A percentile compares a stretch with the other conserved stretches of the same genome.
These are phyloP conservation scores for Platismatia glauca DNA, from an alignment of 495 filamentous ascomycete species.

Conservation along the genomic window DNA sequence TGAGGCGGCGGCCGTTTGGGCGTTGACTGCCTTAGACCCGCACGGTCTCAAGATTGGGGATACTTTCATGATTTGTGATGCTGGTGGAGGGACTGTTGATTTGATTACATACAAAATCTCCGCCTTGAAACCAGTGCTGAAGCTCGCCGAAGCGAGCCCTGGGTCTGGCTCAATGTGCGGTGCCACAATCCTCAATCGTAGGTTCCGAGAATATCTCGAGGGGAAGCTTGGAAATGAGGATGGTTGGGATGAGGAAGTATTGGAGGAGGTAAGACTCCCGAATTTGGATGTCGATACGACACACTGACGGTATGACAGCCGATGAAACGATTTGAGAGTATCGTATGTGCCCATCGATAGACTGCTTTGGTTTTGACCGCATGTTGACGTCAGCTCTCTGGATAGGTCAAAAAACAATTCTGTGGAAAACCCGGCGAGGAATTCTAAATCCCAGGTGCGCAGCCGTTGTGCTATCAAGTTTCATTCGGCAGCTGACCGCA, in stretches of 20 bases:
- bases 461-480: neutral
- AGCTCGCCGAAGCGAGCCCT: slow-evolving; percentile 55
- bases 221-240: slow-evolving; percentile 48
- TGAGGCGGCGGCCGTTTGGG: slow-evolving; percentile 68
- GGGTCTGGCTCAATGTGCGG: slow-evolving; percentile 61
- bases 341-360: neutral
- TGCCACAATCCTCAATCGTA: slow-evolving; percentile 59
- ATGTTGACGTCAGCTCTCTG: neutral
- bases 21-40: slow-evolving; percentile 57
- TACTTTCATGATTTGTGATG: slow-evolving; percentile 68
- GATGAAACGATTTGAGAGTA: slow-evolving; percentile 19
- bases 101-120: slow-evolving; percentile 47
- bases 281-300: neutral
- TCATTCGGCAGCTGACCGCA: neutral
- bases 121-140: slow-evolving; percentile 31
- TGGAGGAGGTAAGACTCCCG: slow-evolving; percentile 38
- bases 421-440: slow-evolving; percentile 16
- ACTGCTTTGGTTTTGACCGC: neutral
- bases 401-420: slow-evolving; percentile 18
- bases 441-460: slow-evolving; percentile 20
- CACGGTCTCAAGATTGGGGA: slow-evolving; percentile 54
- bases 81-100: slow-evolving; percentile 69
- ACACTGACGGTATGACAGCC: slow-evolving; percentile 8
- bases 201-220: slow-evolving; percentile 59
- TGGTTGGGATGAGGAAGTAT: slow-evolving; percentile 49